Evolutionary conservation across 2,329 filamentous ascomycete genomes (phyloP), one percentile per base, ranked within the genome.

Genomic region (Didymella pomorum): DNA sequence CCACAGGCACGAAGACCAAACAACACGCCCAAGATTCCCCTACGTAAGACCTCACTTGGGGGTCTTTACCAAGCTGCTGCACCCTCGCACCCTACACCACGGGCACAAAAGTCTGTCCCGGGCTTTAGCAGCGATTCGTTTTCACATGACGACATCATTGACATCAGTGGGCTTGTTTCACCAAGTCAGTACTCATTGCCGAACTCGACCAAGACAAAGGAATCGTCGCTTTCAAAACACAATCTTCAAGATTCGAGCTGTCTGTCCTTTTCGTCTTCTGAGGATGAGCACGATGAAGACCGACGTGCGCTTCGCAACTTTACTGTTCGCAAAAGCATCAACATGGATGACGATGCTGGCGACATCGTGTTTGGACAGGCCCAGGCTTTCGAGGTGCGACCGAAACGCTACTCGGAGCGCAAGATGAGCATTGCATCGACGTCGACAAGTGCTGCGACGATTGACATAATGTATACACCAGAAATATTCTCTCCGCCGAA

Each of bases 391-490:
- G 75, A 75, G 26, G 58, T 78, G 26, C 70, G 66, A 35, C 65
- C 72, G 20, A 65, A 65, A 12, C 64, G 68, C 28, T 60, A 66
- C 54, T 76, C 70, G 1, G 67, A 68, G n/a, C 67, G 69, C 18
- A 74, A 70, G 58, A 59, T 73, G 46, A 78, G 75, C 52, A 67
- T 72, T 20, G 57, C 68, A 9, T 74, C 74, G 11, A 72, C 71
- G 2, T 76, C 73, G 8, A 76, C 74, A 16, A 73, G 63, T 53
- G 72, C 74, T 18, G 73, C 73, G 10, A 77, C 76, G 1, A 77
- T 78, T n/a, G 74, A 78, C 48, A 68, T 78, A 25, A 76, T 77
- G 72, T 76, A 76, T 43, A 68, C 71, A 3, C 74, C 76, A 14
- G 74, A 75, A 47, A 65, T 67, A 10, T 67, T 66, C 44, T 58